Percentiles rank a stretch among this genome's conserved stretches.
These are phyloP conservation scores for Sarocladium strictum DNA, from an alignment of 2,329 filamentous ascomycete species.

Conservation along the genomic window DNA sequence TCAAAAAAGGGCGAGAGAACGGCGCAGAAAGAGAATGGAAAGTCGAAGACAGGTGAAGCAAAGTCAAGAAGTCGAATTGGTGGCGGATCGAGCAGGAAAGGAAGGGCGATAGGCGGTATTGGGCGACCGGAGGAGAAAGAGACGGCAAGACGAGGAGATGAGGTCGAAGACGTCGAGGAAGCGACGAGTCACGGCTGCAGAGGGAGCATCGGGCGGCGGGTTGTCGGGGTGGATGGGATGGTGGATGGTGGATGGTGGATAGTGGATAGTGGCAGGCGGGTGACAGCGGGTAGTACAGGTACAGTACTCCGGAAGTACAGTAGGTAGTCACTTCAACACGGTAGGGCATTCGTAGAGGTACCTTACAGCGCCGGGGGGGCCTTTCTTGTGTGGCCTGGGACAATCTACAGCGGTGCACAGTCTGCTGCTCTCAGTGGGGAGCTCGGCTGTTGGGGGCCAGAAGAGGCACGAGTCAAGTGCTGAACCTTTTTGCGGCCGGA, in stretches of 20 bases:
- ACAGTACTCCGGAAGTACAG: no score
- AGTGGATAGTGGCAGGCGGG: neutral
- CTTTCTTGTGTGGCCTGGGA: neutral
- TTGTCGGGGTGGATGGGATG: neutral
- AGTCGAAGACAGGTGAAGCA: neutral
- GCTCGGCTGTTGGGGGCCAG: neutral
- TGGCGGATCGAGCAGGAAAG: neutral
- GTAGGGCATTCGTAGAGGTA: no score
- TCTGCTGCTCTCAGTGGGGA: neutral
- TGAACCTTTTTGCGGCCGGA: no score
- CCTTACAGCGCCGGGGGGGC: no score
- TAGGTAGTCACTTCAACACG: no score
- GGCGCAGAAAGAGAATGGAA: neutral
- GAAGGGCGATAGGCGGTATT: neutral
- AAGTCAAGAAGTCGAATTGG: neutral
- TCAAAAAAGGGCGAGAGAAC: neutral
- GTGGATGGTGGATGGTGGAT: neutral
- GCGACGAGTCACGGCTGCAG: neutral
- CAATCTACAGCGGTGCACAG: neutral
- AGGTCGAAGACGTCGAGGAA: slow-evolving; percentile 8
- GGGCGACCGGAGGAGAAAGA: neutral
- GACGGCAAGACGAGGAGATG: neutral
- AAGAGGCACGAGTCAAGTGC: neutral
- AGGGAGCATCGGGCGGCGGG: slow-evolving; percentile 1
- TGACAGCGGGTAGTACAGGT: neutral